phyloP scores from a whole-genome alignment of 768 basidiomycete genomes.

The Suillus decipiens region DNA sequence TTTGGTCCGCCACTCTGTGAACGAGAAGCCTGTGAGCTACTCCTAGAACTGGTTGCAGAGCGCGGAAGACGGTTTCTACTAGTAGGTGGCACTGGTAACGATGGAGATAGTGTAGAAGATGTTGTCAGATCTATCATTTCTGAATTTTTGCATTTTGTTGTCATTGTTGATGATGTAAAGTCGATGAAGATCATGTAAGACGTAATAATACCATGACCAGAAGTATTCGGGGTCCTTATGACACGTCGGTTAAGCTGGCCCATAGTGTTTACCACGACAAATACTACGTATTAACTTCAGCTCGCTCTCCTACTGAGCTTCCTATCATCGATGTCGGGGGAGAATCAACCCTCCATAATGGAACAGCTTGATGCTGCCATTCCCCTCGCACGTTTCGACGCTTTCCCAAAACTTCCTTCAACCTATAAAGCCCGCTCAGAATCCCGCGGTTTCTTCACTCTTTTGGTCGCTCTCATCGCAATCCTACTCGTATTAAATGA shows the following conservation, averaged over 20 bases:
- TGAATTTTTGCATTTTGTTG: neutral
- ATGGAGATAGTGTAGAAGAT: neutral
- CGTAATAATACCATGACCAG: neutral
- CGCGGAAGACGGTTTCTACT: constrained; percentile 11
- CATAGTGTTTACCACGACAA: neutral
- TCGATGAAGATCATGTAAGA: neutral
- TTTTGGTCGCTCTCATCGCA: constrained; percentile 67
- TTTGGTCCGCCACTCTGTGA: constrained; percentile 1
- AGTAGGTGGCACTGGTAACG: constrained; percentile 12
- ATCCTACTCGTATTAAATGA: constrained; percentile 84
- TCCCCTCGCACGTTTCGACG: constrained; percentile 76
- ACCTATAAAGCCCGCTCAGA: constrained; percentile 81
- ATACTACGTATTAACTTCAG: neutral
- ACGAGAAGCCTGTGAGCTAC: constrained; percentile 2
- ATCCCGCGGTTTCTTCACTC: constrained; percentile 78
- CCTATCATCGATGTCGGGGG: constrained; percentile 10
- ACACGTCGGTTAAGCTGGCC: neutral
- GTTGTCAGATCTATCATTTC: constrained; percentile 14
- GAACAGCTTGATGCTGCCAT: constrained; percentile 64
- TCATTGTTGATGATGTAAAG: neutral
- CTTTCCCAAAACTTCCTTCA: constrained; percentile 82
- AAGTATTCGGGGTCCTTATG: constrained; percentile 7
- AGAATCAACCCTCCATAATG: constrained; percentile 43
- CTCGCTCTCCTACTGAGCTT: constrained; percentile 13
- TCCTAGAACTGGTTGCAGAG: constrained; percentile 11